Evolutionary conservation across 2,329 filamentous ascomycete species (phyloP).

Genomic region (Trichoderma gracile): DNA sequence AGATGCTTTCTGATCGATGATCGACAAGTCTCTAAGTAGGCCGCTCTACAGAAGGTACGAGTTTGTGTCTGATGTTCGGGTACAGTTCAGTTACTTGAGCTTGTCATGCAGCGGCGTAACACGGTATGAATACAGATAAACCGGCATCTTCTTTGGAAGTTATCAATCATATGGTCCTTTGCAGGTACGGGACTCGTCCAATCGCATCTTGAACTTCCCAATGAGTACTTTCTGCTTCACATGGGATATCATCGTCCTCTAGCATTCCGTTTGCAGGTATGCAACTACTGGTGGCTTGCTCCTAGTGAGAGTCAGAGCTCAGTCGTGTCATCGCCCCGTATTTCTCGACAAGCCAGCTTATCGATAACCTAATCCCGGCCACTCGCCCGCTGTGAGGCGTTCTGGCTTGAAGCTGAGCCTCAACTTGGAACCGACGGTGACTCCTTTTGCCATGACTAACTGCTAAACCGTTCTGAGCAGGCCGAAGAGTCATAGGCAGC

Average conservation of each 20-base stretch:
- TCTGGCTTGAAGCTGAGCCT: slow-evolving; percentile 6
- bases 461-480: slow-evolving; percentile 1
- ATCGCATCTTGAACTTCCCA: background rate
- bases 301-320: background rate
- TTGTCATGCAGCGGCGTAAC: background rate
- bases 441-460: slow-evolving; percentile 15
- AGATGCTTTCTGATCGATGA: background rate
- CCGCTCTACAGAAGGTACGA: background rate
- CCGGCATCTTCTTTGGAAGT: background rate
- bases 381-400: slow-evolving; percentile 4
- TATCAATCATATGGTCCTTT: background rate
- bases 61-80: too few relatives aligned
- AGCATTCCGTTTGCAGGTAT: background rate
- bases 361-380: slow-evolving; percentile 25
- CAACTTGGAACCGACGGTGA: slow-evolving; percentile 10
- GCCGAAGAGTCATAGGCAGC: slow-evolving; percentile 18
- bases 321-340: slow-evolving; percentile 23
- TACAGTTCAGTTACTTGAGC: background rate
- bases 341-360: slow-evolving; percentile 8
- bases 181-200: too few relatives aligned
- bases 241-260: background rate
- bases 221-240: background rate
- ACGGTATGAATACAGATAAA: background rate
- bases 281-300: slow-evolving; percentile 17
- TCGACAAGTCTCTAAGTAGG: too few relatives aligned